Evolutionary conservation across 164 flowering plant genomes (phyloP), one percentile per base, ranked within the genome.

Genomic region (Vitis riparia): DNA sequence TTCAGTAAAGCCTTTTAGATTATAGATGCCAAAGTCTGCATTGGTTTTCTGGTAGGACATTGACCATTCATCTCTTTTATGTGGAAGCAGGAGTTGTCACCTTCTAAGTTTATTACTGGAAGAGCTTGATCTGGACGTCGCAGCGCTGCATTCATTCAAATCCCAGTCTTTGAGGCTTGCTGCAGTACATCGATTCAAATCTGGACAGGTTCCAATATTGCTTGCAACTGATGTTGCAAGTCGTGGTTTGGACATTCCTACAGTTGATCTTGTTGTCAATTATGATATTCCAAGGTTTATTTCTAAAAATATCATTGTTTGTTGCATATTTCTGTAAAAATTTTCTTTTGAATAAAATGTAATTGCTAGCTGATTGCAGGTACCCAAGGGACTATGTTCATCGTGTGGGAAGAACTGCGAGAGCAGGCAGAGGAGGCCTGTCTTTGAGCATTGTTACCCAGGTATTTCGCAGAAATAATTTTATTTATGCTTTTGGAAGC

Each of bases 371-470:
- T 59, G 32, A 47, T 16, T 75, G 64, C 83, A 95, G 99, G 79
- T 75, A 66, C 74, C 87, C 97, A n/a, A 80, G 83, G 64, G 99
- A 96, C 72, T 96, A 96, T 74, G 83, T 93, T 73, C 98, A 96
- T 79, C 97, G 95, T 75, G 99, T 91, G 47, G 98, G 98, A 53
- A 97, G 98, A 84, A 96, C 99, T 76, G 99, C 97, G 65, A 88
- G 97, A 86, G 98, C 97, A 74, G 99, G 99, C 61, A 85, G 98
- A 79, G 95, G 90, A 62, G 99, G 98, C 8, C 74, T 88, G 66
- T 89, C 98, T 69, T 56, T 93, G 61, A 90, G 97, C 81, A 80
- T 96, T 76, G 80, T 96, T 57, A 87, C 95, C 6, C 79, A 86
- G 93, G 98, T 86, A 51, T 71, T 68, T 67, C 17, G 23, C 6